Evolutionary conservation across 305 asterid species (phyloP), one percentile per base, ranked within the genome.

Genomic region (Withania somnifera): DNA sequence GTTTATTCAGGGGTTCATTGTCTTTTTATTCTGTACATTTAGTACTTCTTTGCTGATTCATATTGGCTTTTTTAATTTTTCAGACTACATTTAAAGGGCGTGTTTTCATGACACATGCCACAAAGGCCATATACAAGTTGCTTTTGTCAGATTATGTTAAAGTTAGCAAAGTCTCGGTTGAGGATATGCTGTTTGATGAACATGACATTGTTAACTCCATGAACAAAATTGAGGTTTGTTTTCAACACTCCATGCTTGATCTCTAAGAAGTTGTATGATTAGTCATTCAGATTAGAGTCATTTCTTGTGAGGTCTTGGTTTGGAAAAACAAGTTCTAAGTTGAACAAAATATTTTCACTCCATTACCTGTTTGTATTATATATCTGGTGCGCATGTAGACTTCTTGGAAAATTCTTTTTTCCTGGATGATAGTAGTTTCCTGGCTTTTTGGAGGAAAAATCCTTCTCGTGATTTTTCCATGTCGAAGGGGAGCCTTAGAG

Each of bases 131-230:
- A 69, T 96, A 96, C 89, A 96, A 91, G 92, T 86, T 94, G 88
- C 92, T 96, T 87, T 89, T 94, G 85, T 88, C 97, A 34, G 99
- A 96, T 88, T 94, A 91, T 84, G 95, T 96, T 83, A 94, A 96
- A 94, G 98, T 96, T 79, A 96, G 99, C 98, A 96, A 94, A 89
- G 98, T 96, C 80, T 94, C 99, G 13, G 98, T 91, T 88, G 99
- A 96, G 61, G 99, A 96, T 87, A 94, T 96, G 99, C 50, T 96
- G 82, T 96, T 78, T 83, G 94, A 95, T 63, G 99, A 96, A 85
- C 92, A 93, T 71, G 97, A 96, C 84, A 91, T 96, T 67, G 86
- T 87, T 58, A 88, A 88, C 77, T 93, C 99, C 77, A 96, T 96
- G 99, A 97, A 96, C 20, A 94, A 88, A 85, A 92, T 96, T 83